Base-by-base conservation (phyloP, 1,139 yeast genomes). In the Protomyces inundatus region DNA sequence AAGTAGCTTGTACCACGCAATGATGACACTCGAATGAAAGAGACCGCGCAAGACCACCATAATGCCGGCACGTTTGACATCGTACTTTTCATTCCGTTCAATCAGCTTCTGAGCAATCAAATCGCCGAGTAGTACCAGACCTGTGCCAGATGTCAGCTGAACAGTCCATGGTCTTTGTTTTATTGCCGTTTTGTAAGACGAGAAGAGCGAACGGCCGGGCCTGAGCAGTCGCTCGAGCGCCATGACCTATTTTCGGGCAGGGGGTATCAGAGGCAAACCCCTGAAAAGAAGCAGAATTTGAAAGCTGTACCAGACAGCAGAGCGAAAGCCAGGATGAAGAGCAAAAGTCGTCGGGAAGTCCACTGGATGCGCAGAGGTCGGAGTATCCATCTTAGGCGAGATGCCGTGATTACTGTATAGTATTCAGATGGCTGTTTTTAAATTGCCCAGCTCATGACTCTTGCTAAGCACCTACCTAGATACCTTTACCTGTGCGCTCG, bases 1-100 rank as follows among this genome's bases (percentile, higher is more conserved):
- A 23, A 58, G 56, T 12, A 58, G 42, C 16, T 52, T 37, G 36
- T 58, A 58, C 62, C 62, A 58, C 52, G 53, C 53, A 39, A 58
- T 53, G 34, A 58, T 58, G 56, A 51, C 54, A 55, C 52, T 30
- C n/a, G 62, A 50, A 33, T 58, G 62, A 32, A 52, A 23, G 39
- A 58, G 7, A 33, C 62, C 62, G 3, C 62, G 62, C 23, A 58
- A 42, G 32, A 52, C 30, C 16, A 58, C 52, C 62, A 58, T 58
- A 45, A 51, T 52, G n/a, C 35, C 53, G 33, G 62, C 54, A 48
- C 62, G 32, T 12, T 23, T 45, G 42, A 39, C 51, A 36, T 58
- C 62, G 45, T 58, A 55, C 10, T 40, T 23, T 36, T 32, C 30
- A 10, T 40, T 39, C n/a, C 48, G 34, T 34, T 58, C 62, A 30